phyloP scores from a whole-genome alignment of 495 filamentous ascomycete genomes.

The Penicillium psychrofluorescens region DNA sequence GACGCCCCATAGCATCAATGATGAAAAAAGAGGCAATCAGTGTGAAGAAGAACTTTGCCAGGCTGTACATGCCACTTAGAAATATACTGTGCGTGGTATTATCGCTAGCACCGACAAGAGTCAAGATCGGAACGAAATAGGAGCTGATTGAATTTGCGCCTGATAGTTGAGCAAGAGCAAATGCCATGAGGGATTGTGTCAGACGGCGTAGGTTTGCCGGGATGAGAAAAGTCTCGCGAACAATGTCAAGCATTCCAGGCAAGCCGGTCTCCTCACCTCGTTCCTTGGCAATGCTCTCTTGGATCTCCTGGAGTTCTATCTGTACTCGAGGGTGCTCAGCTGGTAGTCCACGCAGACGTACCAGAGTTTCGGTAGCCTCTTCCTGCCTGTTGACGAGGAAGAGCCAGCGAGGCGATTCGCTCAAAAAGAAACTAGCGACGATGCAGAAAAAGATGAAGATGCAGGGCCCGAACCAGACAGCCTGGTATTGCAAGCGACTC shows the following conservation, averaged over 20 bases:
- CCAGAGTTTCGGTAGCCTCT: constrained; percentile 19
- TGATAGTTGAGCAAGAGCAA: constrained; percentile 21
- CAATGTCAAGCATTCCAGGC: constrained; percentile 9
- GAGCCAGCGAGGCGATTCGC: constrained; percentile 35
- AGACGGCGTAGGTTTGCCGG: constrained; percentile 10
- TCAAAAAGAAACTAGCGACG: constrained; percentile 9
- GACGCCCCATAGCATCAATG: constrained; percentile 8
- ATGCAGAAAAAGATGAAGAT: constrained; percentile 9
- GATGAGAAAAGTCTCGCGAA: constrained; percentile 9
- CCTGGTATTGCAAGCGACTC: constrained; percentile 11
- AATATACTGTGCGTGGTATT: background rate
- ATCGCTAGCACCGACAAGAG: constrained; percentile 2
- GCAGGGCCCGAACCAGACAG: constrained; percentile 6
- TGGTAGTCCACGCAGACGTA: constrained; percentile 16
- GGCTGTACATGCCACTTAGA: constrained; percentile 9
- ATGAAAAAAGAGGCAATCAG: constrained; percentile 11
- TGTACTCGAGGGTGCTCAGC: constrained; percentile 14
- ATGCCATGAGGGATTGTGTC: constrained; percentile 15
- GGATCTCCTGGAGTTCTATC: constrained; percentile 18
- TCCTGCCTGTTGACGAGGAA: constrained; percentile 13
- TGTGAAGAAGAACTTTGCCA: constrained; percentile 8
- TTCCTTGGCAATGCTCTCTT: constrained; percentile 7
- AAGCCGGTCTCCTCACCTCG: constrained; percentile 1
- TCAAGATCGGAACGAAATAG: constrained; percentile 14
- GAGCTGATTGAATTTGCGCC: constrained; percentile 14